Evolutionary conservation across 2,329 filamentous ascomycete species (phyloP).

Genomic region (Ophiosphaerella korrae): DNA sequence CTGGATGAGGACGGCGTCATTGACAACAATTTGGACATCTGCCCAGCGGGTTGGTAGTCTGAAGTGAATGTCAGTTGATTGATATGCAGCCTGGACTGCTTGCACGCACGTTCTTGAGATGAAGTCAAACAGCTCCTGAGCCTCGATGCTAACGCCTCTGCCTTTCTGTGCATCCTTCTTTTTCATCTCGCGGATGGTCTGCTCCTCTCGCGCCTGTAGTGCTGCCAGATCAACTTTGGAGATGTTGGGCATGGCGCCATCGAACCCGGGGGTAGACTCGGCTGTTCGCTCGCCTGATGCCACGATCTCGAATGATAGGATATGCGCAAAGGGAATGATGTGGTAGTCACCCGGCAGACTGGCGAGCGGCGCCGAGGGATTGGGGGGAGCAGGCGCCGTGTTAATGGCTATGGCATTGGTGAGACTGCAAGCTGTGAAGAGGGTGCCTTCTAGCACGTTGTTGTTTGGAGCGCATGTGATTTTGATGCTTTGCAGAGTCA

Average conservation of each 20-base stretch:
- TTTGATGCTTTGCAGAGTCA: conserved; percentile 56
- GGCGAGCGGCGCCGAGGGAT: conserved; percentile 47
- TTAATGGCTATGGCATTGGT: conserved; percentile 67
- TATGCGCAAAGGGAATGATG: conserved; percentile 64
- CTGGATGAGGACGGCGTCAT: conserved; percentile 63
- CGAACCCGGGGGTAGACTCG: conserved; percentile 50
- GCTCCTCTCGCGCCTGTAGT: conserved; percentile 60
- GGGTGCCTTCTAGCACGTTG: conserved; percentile 63
- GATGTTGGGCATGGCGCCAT: conserved; percentile 52
- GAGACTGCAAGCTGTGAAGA: conserved; percentile 66
- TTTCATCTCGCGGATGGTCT: conserved; percentile 61
- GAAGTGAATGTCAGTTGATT: neutral
- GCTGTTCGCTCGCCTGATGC: conserved; percentile 41
- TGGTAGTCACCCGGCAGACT: conserved; percentile 61
- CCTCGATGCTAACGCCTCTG: conserved; percentile 65
- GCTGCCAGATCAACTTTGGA: conserved; percentile 60
- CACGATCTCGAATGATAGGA: conserved; percentile 63
- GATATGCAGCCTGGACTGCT: neutral
- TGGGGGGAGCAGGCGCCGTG: conserved; percentile 54
- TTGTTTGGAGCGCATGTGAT: conserved; percentile 60
- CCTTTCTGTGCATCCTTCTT: conserved; percentile 63
- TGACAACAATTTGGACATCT: conserved; percentile 63
- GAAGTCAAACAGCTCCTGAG: conserved; percentile 67
- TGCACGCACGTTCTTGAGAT: conserved; percentile 60
- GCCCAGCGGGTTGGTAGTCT: conserved; percentile 64